Evolutionary conservation across 1,284 basidiomycete genomes (phyloP).

Genomic region (Singerocomus rubriflavus): DNA sequence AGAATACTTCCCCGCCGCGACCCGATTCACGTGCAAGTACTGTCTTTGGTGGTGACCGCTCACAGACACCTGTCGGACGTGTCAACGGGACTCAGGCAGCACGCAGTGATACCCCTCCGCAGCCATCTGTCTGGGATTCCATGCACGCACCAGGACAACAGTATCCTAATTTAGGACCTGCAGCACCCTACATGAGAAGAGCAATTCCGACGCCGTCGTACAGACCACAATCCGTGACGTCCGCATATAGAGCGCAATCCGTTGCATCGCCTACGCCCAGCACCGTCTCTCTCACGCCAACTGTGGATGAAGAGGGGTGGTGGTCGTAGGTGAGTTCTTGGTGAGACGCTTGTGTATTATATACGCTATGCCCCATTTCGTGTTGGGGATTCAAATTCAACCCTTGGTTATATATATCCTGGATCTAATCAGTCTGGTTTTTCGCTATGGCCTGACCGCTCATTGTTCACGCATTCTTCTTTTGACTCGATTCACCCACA

Average conservation of each 20-base stretch:
- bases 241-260: constrained; percentile 33
- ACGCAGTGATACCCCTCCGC: constrained; percentile 47
- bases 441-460: neutral
- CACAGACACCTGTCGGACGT: constrained; percentile 38
- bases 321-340: constrained; percentile 44
- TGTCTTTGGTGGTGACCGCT: constrained; percentile 42
- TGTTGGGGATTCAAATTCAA: no score
- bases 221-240: constrained; percentile 42
- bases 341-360: constrained; percentile 9
- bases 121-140: constrained; percentile 66
- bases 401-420: constrained; percentile 21
- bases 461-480: neutral
- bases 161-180: constrained; percentile 21
- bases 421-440: constrained; percentile 27
- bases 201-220: constrained; percentile 29
- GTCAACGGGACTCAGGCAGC: constrained; percentile 28
- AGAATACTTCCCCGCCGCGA: constrained; percentile 44
- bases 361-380: constrained; percentile 5
- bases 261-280: constrained; percentile 72
- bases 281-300: constrained; percentile 65
- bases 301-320: constrained; percentile 73
- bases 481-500: neutral
- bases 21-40: constrained; percentile 72
- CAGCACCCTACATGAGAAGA: constrained; percentile 39
- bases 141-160: constrained; percentile 60